phyloP scores from a whole-genome alignment of 768 basidiomycete genomes.

The Collybia mongolica region DNA sequence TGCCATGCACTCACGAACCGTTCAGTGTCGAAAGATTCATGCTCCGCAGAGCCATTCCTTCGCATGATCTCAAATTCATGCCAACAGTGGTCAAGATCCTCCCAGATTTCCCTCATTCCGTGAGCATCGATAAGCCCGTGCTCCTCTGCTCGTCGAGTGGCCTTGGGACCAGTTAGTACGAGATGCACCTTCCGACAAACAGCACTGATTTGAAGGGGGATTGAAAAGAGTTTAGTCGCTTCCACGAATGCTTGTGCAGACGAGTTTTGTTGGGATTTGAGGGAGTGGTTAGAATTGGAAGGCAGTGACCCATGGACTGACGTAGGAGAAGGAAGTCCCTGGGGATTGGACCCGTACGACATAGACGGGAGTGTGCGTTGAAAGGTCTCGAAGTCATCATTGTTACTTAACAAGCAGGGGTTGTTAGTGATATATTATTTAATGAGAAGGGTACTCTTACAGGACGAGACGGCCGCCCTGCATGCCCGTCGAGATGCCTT shows the following conservation, averaged over 20 bases:
- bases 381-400: conserved; percentile 76
- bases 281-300: conserved; percentile 14
- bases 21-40: conserved; percentile 40
- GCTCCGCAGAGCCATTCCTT: conserved; percentile 25
- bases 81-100: conserved; percentile 79
- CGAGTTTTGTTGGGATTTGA: conserved; percentile 9
- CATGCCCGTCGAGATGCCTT: conserved; percentile 79
- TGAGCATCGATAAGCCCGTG: conserved; percentile 59
- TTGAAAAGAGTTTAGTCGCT: conserved; percentile 58
- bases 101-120: conserved; percentile 80
- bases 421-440: conserved; percentile 6
- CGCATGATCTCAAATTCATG: conserved; percentile 74
- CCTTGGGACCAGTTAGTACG: conserved; percentile 76
- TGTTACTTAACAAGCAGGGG: conserved; percentile 33
- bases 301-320: conserved; percentile 13
- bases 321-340: conserved; percentile 18
- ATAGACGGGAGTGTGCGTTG: conserved; percentile 56
- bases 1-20: conserved; percentile 86
- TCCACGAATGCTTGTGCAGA: conserved; percentile 46
- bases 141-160: conserved; percentile 53
- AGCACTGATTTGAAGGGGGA: conserved; percentile 72
- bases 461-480: conserved; percentile 82
- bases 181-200: conserved; percentile 79
- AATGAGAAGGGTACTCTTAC: conserved; percentile 39
- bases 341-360: conserved; percentile 24